These are phyloP conservation scores for Phaeodactylum tricornutum DNA, from an alignment of 108 stramenopile genomes.

Conservation along the genomic window DNA sequence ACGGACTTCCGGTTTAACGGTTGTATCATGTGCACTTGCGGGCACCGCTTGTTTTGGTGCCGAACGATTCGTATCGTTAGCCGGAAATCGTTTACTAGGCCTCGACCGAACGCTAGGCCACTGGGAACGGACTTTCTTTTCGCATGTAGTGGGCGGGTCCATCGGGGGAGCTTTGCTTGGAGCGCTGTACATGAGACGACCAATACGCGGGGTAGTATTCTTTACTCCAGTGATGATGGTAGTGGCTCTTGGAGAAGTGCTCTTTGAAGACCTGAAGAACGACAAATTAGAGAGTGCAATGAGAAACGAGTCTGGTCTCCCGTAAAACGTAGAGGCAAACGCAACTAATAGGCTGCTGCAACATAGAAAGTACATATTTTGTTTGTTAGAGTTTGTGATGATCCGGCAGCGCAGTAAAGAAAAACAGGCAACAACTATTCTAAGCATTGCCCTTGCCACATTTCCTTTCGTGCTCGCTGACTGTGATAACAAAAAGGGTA, in stretches of 20 bases:
- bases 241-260: conserved; percentile 31
- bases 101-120: conserved; percentile 3
- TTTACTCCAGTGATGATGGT: conserved; percentile 60
- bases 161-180: conserved; percentile 55
- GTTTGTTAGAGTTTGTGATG: too few species aligned
- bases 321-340: too few species aligned
- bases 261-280: conserved; percentile 15
- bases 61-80: conserved; percentile 27
- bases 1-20: not conserved
- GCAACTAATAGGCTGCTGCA: too few species aligned
- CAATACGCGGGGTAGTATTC: conserved; percentile 44
- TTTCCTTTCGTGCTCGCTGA: too few species aligned
- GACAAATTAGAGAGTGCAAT: too few species aligned
- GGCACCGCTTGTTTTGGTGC: conserved; percentile 49
- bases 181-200: conserved; percentile 40
- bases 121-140: conserved; percentile 16
- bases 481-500: too few species aligned
- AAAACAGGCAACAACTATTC: too few species aligned
- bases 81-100: conserved; percentile 2
- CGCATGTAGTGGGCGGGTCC: conserved; percentile 60
- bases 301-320: too few species aligned
- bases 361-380: too few species aligned
- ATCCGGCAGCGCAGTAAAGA: too few species aligned
- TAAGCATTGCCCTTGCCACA: too few species aligned
- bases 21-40: conserved; percentile 46